These are phyloP conservation scores for Plasmodium vinckei DNA, from an alignment of 169 alveolate species.

Conservation along the genomic window DNA sequence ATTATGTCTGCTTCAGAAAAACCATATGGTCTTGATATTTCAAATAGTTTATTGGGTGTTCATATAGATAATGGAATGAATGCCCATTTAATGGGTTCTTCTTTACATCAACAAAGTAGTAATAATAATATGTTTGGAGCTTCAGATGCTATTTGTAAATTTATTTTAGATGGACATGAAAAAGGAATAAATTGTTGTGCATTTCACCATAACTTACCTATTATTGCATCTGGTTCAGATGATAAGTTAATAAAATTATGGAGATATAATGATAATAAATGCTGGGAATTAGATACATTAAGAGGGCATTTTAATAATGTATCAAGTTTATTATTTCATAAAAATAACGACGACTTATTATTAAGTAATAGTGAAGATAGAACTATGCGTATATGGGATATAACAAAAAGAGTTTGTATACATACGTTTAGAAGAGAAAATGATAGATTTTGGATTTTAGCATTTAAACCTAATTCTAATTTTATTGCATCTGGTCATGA, in stretches of 20 bases:
- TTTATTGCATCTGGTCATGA: slow-evolving; percentile 96
- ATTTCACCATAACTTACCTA: slow-evolving; percentile 92
- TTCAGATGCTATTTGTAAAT: slow-evolving; percentile 84
- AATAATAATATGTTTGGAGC: slow-evolving; percentile 74
- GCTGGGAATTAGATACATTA: slow-evolving; percentile 95
- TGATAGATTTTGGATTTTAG: slow-evolving; percentile 96
- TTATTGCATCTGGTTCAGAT: slow-evolving; percentile 95
- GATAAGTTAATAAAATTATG: slow-evolving; percentile 95
- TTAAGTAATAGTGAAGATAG: slow-evolving; percentile 95
- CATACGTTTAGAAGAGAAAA: slow-evolving; percentile 92
- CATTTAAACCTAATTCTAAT: slow-evolving; percentile 89
- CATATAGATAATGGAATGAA: background rate
- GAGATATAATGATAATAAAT: slow-evolving; percentile 93
- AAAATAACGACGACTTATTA: slow-evolving; percentile 89
- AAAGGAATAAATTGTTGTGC: slow-evolving; percentile 97
- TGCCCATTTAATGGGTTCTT: background rate
- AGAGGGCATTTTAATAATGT: slow-evolving; percentile 96
- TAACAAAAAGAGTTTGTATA: slow-evolving; percentile 90
- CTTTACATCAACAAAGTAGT: background rate
- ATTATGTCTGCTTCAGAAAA: slow-evolving; percentile 2
- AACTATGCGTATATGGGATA: slow-evolving; percentile 95
- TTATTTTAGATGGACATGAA: slow-evolving; percentile 96
- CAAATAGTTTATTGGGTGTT: background rate
- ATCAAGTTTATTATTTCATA: slow-evolving; percentile 93
- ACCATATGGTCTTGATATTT: slow-evolving; percentile 44